A percentile compares a stretch with the other conserved stretches of the same genome.
These are phyloP conservation scores for Trichoderma koningii DNA, from an alignment of 2,329 filamentous ascomycete species.

Conservation along the genomic window DNA sequence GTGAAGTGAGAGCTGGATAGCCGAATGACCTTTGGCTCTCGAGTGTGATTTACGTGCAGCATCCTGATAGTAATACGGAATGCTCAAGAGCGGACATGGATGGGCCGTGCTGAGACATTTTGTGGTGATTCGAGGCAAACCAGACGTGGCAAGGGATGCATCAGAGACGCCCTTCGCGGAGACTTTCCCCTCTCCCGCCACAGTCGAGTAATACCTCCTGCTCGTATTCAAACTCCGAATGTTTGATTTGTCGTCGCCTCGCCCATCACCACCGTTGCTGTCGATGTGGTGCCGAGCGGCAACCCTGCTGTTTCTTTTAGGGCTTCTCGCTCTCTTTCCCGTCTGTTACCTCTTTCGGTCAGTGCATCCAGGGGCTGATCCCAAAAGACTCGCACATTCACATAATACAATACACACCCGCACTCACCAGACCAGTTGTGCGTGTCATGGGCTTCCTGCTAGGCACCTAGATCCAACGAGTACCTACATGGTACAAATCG, in stretches of 20 bases:
- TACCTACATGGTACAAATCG: not conserved
- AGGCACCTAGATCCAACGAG: too few relatives aligned
- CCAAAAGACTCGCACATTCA: too few relatives aligned
- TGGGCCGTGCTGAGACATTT: not conserved
- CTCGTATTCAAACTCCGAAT: not conserved
- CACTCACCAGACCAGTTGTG: not conserved
- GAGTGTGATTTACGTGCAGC: not conserved
- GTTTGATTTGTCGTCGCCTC: too few relatives aligned
- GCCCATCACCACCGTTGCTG: too few relatives aligned
- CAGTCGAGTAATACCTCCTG: too few relatives aligned
- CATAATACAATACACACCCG: too few relatives aligned
- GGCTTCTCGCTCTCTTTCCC: too few relatives aligned
- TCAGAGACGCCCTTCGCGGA: not conserved
- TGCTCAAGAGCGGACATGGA: not conserved
- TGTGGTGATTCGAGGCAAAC: not conserved
- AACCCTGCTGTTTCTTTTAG: too few relatives aligned
- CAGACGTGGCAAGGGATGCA: not conserved
- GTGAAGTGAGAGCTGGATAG: not conserved
- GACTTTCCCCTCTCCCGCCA: constrained; percentile 4
- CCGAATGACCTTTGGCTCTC: not conserved
- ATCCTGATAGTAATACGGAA: not conserved
- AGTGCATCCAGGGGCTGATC: too few relatives aligned
- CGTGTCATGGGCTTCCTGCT: not conserved
- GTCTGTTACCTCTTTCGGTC: too few relatives aligned
- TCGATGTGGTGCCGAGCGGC: too few relatives aligned